These are phyloP conservation scores for Dipteronia sinensis DNA, from an alignment of 345 rosid species.

Conservation along the genomic window DNA sequence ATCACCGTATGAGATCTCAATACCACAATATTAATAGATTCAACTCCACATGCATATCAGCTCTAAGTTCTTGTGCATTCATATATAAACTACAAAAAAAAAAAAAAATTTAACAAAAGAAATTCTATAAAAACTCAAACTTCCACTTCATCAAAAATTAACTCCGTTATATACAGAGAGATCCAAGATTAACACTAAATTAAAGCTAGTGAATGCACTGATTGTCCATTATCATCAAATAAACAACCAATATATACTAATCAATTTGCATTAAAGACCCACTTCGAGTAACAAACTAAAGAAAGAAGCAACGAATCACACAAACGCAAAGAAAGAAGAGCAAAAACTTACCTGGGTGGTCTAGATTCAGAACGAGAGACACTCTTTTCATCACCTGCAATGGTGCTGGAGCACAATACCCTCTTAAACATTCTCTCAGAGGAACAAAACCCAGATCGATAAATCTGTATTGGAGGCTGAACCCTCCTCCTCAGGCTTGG, in stretches of 20 bases:
- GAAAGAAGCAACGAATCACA: too few species aligned
- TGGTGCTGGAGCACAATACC: conserved; percentile 58
- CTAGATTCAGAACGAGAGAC: conserved; percentile 53
- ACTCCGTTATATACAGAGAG: not conserved
- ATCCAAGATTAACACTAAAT: conserved; percentile 7
- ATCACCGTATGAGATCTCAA: not conserved
- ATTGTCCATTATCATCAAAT: conserved; percentile 9
- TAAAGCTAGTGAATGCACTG: not conserved
- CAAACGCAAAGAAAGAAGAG: not conserved
- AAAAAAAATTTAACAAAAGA: not conserved
- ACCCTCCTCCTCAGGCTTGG: conserved; percentile 47
- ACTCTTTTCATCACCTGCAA: conserved; percentile 49
- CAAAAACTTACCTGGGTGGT: conserved; percentile 50
- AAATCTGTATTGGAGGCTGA: conserved; percentile 48
- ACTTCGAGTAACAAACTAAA: not conserved
- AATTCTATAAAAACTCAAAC: not conserved
- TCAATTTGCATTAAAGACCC: conserved; percentile 20
- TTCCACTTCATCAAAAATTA: conserved; percentile 14
- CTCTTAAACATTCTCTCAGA: conserved; percentile 39
- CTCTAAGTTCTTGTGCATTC: not conserved
- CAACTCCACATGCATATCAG: not conserved
- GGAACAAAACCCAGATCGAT: conserved; percentile 70
- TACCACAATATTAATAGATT: not conserved
- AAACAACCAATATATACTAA: conserved; percentile 8
- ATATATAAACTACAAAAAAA: not conserved